phyloP scores from a whole-genome alignment of 2,329 filamentous ascomycete genomes.

The Alternaria novae-zelandiae region DNA sequence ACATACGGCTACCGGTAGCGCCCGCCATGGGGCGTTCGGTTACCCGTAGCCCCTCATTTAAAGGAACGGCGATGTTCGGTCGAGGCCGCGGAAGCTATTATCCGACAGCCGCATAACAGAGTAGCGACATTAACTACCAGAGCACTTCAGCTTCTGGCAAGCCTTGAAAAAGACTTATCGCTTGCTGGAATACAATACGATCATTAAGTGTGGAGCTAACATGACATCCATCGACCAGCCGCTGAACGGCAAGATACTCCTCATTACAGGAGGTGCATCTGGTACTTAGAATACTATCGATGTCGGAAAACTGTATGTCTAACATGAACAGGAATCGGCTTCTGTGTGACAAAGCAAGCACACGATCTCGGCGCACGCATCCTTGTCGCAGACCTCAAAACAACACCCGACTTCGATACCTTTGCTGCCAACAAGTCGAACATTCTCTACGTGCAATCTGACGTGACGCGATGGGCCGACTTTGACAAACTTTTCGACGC shows the following conservation, averaged over 20 bases:
- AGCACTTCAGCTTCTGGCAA: not conserved
- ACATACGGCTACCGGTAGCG: not conserved
- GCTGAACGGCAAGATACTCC: conserved; percentile 40
- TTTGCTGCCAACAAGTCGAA: conserved; percentile 26
- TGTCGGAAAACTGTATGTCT: not conserved
- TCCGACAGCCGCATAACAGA: not conserved
- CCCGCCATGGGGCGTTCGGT: not conserved
- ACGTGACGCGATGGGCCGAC: conserved; percentile 37
- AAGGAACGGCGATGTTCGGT: not conserved
- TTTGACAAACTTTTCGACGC: conserved; percentile 31
- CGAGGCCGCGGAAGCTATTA: not conserved
- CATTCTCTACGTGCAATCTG: conserved; percentile 35
- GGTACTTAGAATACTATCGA: conserved; percentile 16
- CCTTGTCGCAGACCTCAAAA: conserved; percentile 34
- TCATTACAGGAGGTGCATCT: conserved; percentile 47
- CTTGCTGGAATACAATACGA: not conserved
- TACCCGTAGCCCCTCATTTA: not conserved
- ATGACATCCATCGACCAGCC: conserved; percentile 37
- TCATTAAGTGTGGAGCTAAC: not conserved
- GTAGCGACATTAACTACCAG: not conserved
- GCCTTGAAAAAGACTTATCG: not conserved
- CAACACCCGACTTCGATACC: conserved; percentile 27
- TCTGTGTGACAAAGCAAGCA: conserved; percentile 38
- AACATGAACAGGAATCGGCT: conserved; percentile 38
- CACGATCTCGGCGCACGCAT: conserved; percentile 28